Percentiles rank a stretch among this genome's conserved stretches.
Conservation (phyloP, 306 rosid species). For the Begonia masoniana region DNA sequence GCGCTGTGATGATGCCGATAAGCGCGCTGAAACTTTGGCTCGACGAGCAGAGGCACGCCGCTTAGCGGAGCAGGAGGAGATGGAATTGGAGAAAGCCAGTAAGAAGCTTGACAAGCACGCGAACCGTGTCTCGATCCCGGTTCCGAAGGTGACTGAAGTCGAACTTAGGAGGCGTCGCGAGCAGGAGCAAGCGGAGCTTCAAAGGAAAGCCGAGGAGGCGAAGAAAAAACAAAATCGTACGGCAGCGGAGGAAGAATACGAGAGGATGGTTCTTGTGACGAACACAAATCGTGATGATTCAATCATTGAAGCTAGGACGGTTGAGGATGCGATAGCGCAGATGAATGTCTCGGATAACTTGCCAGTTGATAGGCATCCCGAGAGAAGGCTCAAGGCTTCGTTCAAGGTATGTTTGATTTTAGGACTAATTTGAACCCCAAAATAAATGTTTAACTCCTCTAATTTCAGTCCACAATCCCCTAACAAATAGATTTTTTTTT, state of each 20-base stretch:
- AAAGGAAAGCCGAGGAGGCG: conserved; percentile 50
- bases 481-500: too few relatives aligned
- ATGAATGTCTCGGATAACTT: conserved; percentile 43
- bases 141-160: conserved; percentile 77
- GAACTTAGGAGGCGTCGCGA: conserved; percentile 52
- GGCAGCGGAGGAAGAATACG: conserved; percentile 94
- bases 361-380: conserved; percentile 84
- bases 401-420: conserved; percentile 43
- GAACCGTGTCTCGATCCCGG: conserved; percentile 59
- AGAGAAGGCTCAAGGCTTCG: conserved; percentile 88
- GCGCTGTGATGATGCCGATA: conserved; percentile 87
- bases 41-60: conserved; percentile 83
- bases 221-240: conserved; percentile 55
- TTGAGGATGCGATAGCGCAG: conserved; percentile 76
- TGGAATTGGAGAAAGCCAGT: conserved; percentile 57
- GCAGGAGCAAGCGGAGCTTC: conserved; percentile 49
- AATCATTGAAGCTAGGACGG: conserved; percentile 59
- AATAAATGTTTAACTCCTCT: too few relatives aligned
- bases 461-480: too few relatives aligned
- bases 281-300: conserved; percentile 88
- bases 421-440: too few relatives aligned
- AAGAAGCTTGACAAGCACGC: conserved; percentile 85
- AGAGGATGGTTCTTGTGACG: conserved; percentile 62
- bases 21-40: conserved; percentile 64
- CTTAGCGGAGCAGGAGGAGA: conserved; percentile 78